phyloP scores from a whole-genome alignment of 2,329 filamentous ascomycete species.

The Dendryphion nanum region DNA sequence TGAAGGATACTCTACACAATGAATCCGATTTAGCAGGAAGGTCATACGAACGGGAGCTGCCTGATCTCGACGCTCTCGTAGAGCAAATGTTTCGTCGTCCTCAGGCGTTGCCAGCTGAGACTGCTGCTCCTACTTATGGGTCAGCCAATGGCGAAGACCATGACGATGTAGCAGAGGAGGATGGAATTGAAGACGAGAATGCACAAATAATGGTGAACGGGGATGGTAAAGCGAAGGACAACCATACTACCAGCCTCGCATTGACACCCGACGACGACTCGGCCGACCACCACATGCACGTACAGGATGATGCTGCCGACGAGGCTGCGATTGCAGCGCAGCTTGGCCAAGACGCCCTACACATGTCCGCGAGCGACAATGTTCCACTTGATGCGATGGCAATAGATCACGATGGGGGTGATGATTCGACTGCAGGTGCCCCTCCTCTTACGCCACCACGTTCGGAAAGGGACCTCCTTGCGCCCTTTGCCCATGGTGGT shows the following conservation, averaged over 20 bases:
- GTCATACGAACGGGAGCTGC: slow-evolving; percentile 66
- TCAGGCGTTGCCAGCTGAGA: not conserved
- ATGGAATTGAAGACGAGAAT: too few species aligned
- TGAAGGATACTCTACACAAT: slow-evolving; percentile 73
- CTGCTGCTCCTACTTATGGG: slow-evolving; percentile 4
- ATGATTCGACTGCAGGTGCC: slow-evolving; percentile 37
- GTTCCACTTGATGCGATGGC: slow-evolving; percentile 17
- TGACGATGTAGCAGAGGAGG: slow-evolving; percentile 10
- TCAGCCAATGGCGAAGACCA: slow-evolving; percentile 8
- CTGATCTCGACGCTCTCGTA: slow-evolving; percentile 71
- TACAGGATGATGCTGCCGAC: slow-evolving; percentile 33
- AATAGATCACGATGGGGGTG: slow-evolving; percentile 15
- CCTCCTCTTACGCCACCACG: slow-evolving; percentile 66
- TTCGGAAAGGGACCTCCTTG: slow-evolving; percentile 51
- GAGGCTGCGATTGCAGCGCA: slow-evolving; percentile 38
- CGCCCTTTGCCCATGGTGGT: slow-evolving; percentile 59
- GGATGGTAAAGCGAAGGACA: slow-evolving; percentile 16
- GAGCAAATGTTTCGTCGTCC: slow-evolving; percentile 57
- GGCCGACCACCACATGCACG: slow-evolving; percentile 23
- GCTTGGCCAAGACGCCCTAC: slow-evolving; percentile 28
- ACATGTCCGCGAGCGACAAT: slow-evolving; percentile 11
- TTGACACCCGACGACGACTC: slow-evolving; percentile 36
- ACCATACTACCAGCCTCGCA: slow-evolving; percentile 17
- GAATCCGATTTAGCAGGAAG: slow-evolving; percentile 79
- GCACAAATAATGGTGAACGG: too few species aligned